phyloP scores from a whole-genome alignment of 768 basidiomycete genomes.

The Termitomyces sp. region DNA sequence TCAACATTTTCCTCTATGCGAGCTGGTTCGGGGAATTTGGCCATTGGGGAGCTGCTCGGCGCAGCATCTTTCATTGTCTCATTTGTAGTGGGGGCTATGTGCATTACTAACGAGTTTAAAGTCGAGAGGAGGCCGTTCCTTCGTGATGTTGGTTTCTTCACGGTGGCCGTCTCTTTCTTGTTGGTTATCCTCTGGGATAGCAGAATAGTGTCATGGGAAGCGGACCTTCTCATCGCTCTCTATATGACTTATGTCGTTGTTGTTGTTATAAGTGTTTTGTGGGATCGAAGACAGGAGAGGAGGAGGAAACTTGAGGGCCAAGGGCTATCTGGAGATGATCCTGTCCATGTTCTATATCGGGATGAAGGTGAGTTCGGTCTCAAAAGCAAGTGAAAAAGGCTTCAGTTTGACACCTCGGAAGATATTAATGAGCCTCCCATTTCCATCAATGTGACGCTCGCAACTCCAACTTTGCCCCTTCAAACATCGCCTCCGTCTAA shows the following conservation, averaged over 20 bases:
- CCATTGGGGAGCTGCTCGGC: slow-evolving; percentile 92
- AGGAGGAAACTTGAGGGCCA: slow-evolving; percentile 50
- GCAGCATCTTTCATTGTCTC: slow-evolving; percentile 96
- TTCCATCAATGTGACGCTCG: slow-evolving; percentile 23
- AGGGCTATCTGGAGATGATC: slow-evolving; percentile 55
- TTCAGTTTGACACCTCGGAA: slow-evolving; percentile 3
- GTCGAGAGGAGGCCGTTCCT: slow-evolving; percentile 80
- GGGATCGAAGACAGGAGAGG: slow-evolving; percentile 54
- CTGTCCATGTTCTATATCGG: slow-evolving; percentile 47
- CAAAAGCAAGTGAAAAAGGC: background rate
- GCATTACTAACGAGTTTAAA: slow-evolving; percentile 91
- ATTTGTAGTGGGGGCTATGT: slow-evolving; percentile 97
- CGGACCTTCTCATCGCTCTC: slow-evolving; percentile 62
- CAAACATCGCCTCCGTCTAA: background rate
- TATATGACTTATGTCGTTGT: slow-evolving; percentile 76
- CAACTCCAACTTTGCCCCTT: slow-evolving; percentile 18
- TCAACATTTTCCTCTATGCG: slow-evolving; percentile 94
- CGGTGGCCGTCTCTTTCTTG: slow-evolving; percentile 73
- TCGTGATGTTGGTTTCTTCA: slow-evolving; percentile 94
- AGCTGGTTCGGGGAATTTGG: slow-evolving; percentile 79
- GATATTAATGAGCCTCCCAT: slow-evolving; percentile 14
- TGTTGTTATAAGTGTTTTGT: slow-evolving; percentile 80
- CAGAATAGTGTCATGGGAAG: slow-evolving; percentile 68
- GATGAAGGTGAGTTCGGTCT: slow-evolving; percentile 52
- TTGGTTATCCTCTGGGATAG: slow-evolving; percentile 79